Base-by-base conservation (phyloP, 805 yeast species). In the Yarrowia alimentaria region DNA sequence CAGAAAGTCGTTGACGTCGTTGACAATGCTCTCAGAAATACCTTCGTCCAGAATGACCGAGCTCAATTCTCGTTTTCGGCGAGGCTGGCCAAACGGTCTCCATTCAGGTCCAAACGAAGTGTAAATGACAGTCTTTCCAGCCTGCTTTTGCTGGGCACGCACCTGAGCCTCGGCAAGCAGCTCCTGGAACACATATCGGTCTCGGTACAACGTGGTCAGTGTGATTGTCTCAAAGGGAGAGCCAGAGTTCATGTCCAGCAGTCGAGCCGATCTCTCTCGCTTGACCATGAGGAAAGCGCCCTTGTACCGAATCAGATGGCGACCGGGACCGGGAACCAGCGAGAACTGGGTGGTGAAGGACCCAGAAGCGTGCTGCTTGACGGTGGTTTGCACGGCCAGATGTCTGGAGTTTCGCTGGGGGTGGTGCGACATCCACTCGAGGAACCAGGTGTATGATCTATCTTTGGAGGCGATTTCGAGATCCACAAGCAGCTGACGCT, bases 51-150 rank as follows among this genome's bases (percentile, higher is more conserved):
- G 70, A 19, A 93, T 81, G 12, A 93, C 99, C 6, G 95, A 85
- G 4, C 85, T 91, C 29, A 91, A 68, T 20, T 83, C 68, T 59
- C 99, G 74, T 68, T 91, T 91, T 60, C 81, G 83, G 56, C 96
- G 76, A 1, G 99, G 98, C 63, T 83, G 90, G 2, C 99, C 99
- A 71, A 93, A 93, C 4, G 95, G 95, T 61, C 98, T 75, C 99
- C 99, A 93, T 62, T 93, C 99, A 21, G 96, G 96, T 0, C 98
- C 99, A 87, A 93, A 91, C 9, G 96, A 85, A 4, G 96, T 87
- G 65, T 78, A 93, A 5, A 93, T 69, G 6, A 93, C 98, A 0
- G 98, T 93, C 62, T 89, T 91, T 6, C 99, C 98, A 62, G 88
- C 95, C 54, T 85, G 83, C 22, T 83, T 75, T 59, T 79, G 79